Evolutionary conservation across 495 filamentous ascomycete genomes (phyloP), one percentile per base, ranked within the genome.

Genomic region (Hyaloscypha variabilis): DNA sequence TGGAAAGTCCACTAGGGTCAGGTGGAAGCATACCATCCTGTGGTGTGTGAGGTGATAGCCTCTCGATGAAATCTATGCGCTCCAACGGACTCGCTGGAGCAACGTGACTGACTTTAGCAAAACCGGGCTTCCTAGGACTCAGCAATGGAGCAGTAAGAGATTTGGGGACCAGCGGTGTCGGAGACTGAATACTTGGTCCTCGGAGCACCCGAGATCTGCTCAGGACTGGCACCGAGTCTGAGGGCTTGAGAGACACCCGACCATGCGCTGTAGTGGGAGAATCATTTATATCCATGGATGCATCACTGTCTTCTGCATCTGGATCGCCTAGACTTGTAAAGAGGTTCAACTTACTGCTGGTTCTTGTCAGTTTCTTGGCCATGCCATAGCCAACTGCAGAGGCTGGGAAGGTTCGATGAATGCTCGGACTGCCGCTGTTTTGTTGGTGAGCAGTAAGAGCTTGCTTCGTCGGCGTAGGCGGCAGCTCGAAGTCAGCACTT

Each of bases 401-500:
- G 25, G 53, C 51, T 17, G 52, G 66, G 34, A 63, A 36, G 30
- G 53, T 62, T 29, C 69, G 67, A 46, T 67, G 63, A 50, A 59
- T 67, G 62, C 69, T 71, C 6, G 71, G 71, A 58, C 71, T 72
- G 23, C 67, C 62, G 39, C 64, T 62, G 24, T 50, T 28, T 17
- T 66, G 62, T 19, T 66, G 29, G 2, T 55, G 49, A 28, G 59
- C 62, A n/a, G 59, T 62, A n/a, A 71, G 61, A 19, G 82, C 74
- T 68, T 88, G 89, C 76, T 96, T 98, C 1, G 96, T 98, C 2
- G 95, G 95, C 13, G 95, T 99, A 11, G 94, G 93, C 25, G 94
- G 94, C 26, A 96, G 77, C 24, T 96, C 91, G 49, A 80, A 83
- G 67, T 94, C 92, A 67, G 66, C 61, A 24, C 86, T 81, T 3